These are phyloP conservation scores for Pinguiococcus pyrenoidosus DNA, from an alignment of 108 stramenopile species.

Conservation along the genomic window DNA sequence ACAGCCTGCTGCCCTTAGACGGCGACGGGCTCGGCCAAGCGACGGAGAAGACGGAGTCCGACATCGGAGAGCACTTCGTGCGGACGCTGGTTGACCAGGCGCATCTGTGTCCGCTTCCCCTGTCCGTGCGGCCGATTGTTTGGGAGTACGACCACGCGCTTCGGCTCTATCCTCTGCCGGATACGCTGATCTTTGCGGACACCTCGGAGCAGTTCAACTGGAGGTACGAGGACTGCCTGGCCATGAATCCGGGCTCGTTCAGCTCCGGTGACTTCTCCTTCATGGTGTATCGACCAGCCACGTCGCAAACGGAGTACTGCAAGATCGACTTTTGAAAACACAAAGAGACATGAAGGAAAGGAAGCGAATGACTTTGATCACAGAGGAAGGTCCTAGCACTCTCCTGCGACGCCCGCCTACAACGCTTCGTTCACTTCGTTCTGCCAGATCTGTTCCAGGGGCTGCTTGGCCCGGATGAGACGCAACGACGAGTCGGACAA, in stretches of 20 bases:
- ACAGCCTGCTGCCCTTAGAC: constrained; percentile 47
- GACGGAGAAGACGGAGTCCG: background rate
- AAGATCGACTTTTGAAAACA: constrained; percentile 17
- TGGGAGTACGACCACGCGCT: constrained; percentile 81
- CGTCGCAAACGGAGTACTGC: constrained; percentile 17
- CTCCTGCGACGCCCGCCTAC: too few species aligned
- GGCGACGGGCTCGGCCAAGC: constrained; percentile 4
- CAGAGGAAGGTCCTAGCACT: too few species aligned
- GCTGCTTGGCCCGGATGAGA: background rate
- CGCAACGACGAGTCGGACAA: background rate
- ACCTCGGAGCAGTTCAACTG: constrained; percentile 24
- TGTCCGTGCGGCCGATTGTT: constrained; percentile 56
- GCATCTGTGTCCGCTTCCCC: constrained; percentile 64
- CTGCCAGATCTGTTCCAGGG: too few species aligned
- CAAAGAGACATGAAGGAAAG: too few species aligned
- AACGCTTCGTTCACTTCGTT: too few species aligned
- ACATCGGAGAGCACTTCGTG: constrained; percentile 44
- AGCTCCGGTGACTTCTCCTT: constrained; percentile 27
- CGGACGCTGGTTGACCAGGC: constrained; percentile 75
- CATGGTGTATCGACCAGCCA: constrained; percentile 26
- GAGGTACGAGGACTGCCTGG: background rate
- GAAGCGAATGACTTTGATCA: too few species aligned
- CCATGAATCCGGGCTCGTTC: constrained; percentile 28
- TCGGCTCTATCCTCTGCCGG: constrained; percentile 74
- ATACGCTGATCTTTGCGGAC: constrained; percentile 38